A percentile compares a stretch with the other conserved stretches of the same genome.
phyloP scores from a whole-genome alignment of 2,329 filamentous ascomycete species.

The Elsinoe arachidis region DNA sequence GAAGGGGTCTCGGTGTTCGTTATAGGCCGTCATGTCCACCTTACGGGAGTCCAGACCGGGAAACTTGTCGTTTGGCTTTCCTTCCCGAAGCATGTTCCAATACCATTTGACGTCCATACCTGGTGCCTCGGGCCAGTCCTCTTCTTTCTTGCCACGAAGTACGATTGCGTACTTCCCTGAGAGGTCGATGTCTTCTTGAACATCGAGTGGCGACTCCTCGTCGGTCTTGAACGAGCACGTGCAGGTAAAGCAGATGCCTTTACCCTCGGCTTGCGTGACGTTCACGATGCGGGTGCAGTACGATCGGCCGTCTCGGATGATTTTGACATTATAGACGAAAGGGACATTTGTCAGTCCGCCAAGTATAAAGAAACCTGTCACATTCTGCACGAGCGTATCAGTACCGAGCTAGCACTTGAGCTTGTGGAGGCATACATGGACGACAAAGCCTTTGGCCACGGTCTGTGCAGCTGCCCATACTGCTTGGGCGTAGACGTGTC shows the following conservation, averaged over 20 bases:
- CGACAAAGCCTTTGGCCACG: conserved; percentile 40
- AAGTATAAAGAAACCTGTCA: conserved; percentile 46
- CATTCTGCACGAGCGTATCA: conserved; percentile 33
- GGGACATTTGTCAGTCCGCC: conserved; percentile 39
- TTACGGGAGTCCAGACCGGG: conserved; percentile 42
- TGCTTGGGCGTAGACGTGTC: conserved; percentile 50
- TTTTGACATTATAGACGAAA: conserved; percentile 44
- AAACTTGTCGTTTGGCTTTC: conserved; percentile 33
- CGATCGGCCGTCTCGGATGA: conserved; percentile 42
- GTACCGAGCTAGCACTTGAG: neutral
- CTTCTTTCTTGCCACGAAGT: conserved; percentile 27
- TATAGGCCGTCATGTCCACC: conserved; percentile 45
- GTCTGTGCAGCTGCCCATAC: conserved; percentile 50
- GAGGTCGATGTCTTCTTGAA: conserved; percentile 30
- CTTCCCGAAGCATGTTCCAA: conserved; percentile 26
- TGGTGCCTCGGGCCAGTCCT: conserved; percentile 27
- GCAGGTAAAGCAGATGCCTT: conserved; percentile 44
- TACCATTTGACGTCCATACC: conserved; percentile 31
- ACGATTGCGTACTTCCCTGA: conserved; percentile 28
- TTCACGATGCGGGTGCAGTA: conserved; percentile 47
- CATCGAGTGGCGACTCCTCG: conserved; percentile 28
- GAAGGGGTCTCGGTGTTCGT: conserved; percentile 29
- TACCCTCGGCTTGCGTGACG: conserved; percentile 39
- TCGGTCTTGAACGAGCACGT: conserved; percentile 45
- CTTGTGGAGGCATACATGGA: conserved; percentile 37